Base-by-base conservation (phyloP, 169 alveolate species). In the Cryptosporidium parvum region DNA sequence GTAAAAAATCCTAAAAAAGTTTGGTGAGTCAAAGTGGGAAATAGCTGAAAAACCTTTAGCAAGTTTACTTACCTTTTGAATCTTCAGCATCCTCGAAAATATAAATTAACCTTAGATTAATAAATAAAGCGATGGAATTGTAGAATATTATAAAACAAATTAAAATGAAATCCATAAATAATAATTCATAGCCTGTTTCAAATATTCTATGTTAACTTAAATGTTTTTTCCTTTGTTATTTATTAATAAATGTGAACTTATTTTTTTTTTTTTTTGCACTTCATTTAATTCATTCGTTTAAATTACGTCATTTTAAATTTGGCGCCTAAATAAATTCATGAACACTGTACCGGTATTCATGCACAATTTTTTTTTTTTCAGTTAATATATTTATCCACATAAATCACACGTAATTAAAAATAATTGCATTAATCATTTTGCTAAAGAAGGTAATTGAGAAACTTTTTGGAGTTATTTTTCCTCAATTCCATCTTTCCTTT, bases 71-170 rank as follows among this genome's bases (percentile, higher is more conserved):
- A 80, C 89, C 89, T 80, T 67, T 80, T 62, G 75, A 59, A 31
- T 80, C 89, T 18, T 80, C 89, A 12, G 58, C 33, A 80, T 80
- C 89, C 23, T 80, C 89, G 65, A 80, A 80, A 9, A 80, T 45
- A 65, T 80, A 80, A 8, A 80, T 26, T 10, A 80, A 39, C 18
- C 89, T 29, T 61, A 80, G 62, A 59, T 59, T 65, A 39, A 80
- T 65, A 44, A 80, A 45, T 0, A 80, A 80, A 48, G 75, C 75
- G 12, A 80, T 61, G 9, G 62, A 21, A 62, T 80, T 80, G 68
- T 80, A 80, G 10, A 80, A 42, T 37, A 80, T 26, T 42, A 80
- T 61, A 62, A 80, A 80, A n/a, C 61, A 80, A 62, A 80, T 42
- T n/a, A 80, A 48, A 29, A 80, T 80, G 21, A 80, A 59, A 48